Evolutionary conservation across 108 stramenopile genomes (phyloP).

Genomic region (Pseudonitzschia multistriata): DNA sequence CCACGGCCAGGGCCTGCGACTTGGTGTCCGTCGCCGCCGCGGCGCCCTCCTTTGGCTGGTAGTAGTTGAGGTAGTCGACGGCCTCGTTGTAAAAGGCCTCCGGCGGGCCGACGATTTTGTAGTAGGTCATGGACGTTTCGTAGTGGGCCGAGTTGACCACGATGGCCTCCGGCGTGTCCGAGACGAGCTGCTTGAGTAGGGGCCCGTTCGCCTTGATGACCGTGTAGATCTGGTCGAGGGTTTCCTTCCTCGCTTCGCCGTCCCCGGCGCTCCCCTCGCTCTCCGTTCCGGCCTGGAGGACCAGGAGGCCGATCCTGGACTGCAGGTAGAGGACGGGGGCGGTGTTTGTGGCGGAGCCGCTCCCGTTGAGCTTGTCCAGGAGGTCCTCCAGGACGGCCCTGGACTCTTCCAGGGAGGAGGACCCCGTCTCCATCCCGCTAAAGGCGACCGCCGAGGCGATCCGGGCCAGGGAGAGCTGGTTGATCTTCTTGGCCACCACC

Average conservation of each 20-base stretch:
- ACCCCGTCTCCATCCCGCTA: constrained; percentile 32
- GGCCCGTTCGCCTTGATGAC: constrained; percentile 52
- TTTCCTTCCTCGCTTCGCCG: constrained; percentile 29
- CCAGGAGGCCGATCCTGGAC: constrained; percentile 64
- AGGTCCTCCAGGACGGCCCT: constrained; percentile 27
- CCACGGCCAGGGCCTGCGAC: constrained; percentile 71
- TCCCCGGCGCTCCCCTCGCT: background rate
- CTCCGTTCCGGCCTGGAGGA: constrained; percentile 37
- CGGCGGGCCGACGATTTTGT: constrained; percentile 94
- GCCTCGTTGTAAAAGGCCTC: constrained; percentile 92
- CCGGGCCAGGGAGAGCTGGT: constrained; percentile 86
- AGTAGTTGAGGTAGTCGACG: constrained; percentile 85
- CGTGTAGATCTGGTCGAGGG: constrained; percentile 47
- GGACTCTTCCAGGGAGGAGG: constrained; percentile 7
- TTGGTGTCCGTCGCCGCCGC: constrained; percentile 19
- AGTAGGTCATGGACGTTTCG: constrained; percentile 84
- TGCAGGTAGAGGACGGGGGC: constrained; percentile 67
- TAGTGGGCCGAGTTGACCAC: constrained; percentile 89
- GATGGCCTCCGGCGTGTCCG: constrained; percentile 56
- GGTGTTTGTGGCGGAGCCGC: constrained; percentile 27
- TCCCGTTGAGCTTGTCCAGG: constrained; percentile 17
- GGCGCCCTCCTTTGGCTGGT: constrained; percentile 34
- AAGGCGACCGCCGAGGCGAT: constrained; percentile 78
- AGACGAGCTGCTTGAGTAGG: constrained; percentile 56
- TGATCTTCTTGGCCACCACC: constrained; percentile 71